Conservation (phyloP, 2,329 filamentous ascomycete species). For the Paraphoma chrysanthemicola region DNA sequence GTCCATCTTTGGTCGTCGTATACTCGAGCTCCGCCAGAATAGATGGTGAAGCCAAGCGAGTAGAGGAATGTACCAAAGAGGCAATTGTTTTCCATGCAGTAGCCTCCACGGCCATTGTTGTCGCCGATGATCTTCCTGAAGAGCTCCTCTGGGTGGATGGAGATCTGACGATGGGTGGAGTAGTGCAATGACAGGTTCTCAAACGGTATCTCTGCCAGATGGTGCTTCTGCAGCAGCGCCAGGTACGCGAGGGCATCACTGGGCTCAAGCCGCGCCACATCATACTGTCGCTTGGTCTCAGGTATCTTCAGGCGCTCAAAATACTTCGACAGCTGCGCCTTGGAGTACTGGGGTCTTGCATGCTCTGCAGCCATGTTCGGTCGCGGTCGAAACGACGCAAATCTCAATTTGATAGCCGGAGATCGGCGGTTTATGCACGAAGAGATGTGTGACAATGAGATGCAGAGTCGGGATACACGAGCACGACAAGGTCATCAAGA, state of each 20-base stretch:
- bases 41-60: conserved; percentile 58
- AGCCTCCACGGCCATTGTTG: conserved; percentile 60
- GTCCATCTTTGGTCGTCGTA: conserved; percentile 29
- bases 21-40: conserved; percentile 52
- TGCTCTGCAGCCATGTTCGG: conserved; percentile 24
- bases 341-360: conserved; percentile 28
- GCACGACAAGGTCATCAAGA: background rate
- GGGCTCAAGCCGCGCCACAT: conserved; percentile 27
- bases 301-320: conserved; percentile 44
- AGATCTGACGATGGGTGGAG: conserved; percentile 49
- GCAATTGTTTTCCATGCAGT: conserved; percentile 67
- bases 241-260: conserved; percentile 38
- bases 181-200: conserved; percentile 64
- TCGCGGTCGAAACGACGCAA: conserved; percentile 5
- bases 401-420: conserved; percentile 11
- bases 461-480: background rate
- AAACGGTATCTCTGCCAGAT: conserved; percentile 60
- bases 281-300: conserved; percentile 27
- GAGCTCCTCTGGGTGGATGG: conserved; percentile 57
- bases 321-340: conserved; percentile 41
- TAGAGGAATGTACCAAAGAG: conserved; percentile 61
- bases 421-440: conserved; percentile 6
- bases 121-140: conserved; percentile 63
- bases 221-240: conserved; percentile 42
- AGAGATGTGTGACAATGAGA: background rate